Evolutionary conservation across 2,329 filamentous ascomycete genomes (phyloP).

Genomic region (Fusarium sp.): DNA sequence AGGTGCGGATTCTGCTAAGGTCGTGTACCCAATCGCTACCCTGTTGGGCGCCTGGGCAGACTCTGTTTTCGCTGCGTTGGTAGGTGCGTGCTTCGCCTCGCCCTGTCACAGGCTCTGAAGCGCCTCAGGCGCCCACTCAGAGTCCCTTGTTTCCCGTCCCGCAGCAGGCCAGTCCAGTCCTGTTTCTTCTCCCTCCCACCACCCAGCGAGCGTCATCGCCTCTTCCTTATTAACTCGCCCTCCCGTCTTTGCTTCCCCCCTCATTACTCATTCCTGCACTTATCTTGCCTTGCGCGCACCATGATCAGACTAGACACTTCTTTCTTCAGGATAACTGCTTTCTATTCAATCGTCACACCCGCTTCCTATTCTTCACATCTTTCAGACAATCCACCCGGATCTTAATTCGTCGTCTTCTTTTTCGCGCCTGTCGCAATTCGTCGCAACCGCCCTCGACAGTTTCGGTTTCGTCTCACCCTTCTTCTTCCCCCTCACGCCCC

Average conservation of each 20-base stretch:
- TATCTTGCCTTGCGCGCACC: constrained; percentile 34
- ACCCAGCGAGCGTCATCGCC: constrained; percentile 35
- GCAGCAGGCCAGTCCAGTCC: constrained; percentile 7
- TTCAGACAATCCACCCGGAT: constrained; percentile 34
- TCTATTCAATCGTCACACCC: constrained; percentile 32
- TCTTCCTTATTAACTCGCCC: constrained; percentile 30
- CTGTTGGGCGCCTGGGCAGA: constrained; percentile 7
- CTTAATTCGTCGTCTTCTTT: constrained; percentile 26
- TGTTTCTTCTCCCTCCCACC: constrained; percentile 19
- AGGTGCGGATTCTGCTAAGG: background rate
- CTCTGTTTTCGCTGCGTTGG: background rate
- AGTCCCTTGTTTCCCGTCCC: background rate
- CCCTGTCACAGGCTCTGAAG: constrained; percentile 4
- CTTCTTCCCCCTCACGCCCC: background rate
- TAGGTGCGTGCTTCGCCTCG: background rate
- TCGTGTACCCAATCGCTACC: background rate
- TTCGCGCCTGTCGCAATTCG: constrained; percentile 28
- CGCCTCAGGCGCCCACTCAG: constrained; percentile 27
- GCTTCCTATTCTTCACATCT: constrained; percentile 27
- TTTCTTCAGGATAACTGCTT: constrained; percentile 36
- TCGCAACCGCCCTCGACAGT: constrained; percentile 9
- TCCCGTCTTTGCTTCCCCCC: constrained; percentile 27
- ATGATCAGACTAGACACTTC: constrained; percentile 41
- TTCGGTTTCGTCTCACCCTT: constrained; percentile 11
- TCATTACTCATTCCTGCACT: constrained; percentile 28